A percentile compares a stretch with the other conserved stretches of the same genome.
phyloP scores from a whole-genome alignment of 352 stramenopile species.

The Phytophthora pinifolia region DNA sequence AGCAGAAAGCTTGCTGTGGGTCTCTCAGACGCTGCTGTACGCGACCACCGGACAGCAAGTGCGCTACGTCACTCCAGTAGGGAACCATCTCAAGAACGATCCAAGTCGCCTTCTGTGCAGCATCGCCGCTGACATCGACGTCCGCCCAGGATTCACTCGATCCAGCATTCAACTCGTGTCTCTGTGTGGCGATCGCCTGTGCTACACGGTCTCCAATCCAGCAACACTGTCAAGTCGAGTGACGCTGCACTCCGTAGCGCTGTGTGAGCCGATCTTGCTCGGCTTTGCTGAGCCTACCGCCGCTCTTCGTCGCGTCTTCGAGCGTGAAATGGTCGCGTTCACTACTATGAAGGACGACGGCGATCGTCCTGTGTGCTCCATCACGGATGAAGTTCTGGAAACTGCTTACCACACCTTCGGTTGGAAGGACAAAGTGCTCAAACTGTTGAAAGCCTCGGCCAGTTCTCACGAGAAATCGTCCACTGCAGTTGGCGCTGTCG shows the following conservation, averaged over 20 bases:
- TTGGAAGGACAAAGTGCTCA: slow-evolving; percentile 57
- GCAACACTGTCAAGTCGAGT: slow-evolving; percentile 37
- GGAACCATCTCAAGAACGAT: slow-evolving; percentile 8
- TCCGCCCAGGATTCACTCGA: slow-evolving; percentile 13
- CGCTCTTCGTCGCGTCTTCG: slow-evolving; percentile 54
- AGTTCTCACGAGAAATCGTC: slow-evolving; percentile 20
- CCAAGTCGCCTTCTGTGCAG: slow-evolving; percentile 28
- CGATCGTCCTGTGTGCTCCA: slow-evolving; percentile 41
- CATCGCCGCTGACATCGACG: slow-evolving; percentile 17
- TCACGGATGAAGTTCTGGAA: slow-evolving; percentile 46
- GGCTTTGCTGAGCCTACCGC: slow-evolving; percentile 39
- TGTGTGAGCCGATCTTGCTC: slow-evolving; percentile 57
- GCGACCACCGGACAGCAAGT: slow-evolving; percentile 51
- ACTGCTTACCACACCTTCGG: slow-evolving; percentile 53
- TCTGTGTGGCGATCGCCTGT: slow-evolving; percentile 55
- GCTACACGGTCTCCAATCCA: slow-evolving; percentile 44
- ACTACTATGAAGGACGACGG: slow-evolving; percentile 38
- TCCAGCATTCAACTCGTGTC: slow-evolving; percentile 43
- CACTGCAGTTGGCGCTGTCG: slow-evolving; percentile 3
- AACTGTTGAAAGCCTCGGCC: slow-evolving; percentile 42
- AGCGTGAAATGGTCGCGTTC: slow-evolving; percentile 65
- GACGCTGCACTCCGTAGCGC: slow-evolving; percentile 41
- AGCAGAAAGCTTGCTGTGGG: slow-evolving; percentile 64
- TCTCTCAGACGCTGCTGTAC: slow-evolving; percentile 66
- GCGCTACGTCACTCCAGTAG: slow-evolving; percentile 52